A percentile compares a stretch with the other conserved stretches of the same genome.
Conservation (phyloP, 495 filamentous ascomycete genomes). For the Tuber borchii region DNA sequence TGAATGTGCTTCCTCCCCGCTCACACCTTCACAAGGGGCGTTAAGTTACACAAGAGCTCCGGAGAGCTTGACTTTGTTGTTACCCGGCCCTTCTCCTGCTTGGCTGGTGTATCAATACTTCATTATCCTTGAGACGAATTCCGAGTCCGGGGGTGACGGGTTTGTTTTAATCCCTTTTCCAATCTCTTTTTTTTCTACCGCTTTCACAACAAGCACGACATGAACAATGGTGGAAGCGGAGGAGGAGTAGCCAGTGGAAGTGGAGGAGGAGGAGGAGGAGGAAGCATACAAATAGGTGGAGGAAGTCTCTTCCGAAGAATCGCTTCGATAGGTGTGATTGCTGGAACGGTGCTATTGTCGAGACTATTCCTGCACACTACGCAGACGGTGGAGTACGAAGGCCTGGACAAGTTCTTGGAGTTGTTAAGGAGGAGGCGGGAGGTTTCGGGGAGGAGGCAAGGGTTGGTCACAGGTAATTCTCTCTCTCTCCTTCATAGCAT, state of each 20-base stretch:
- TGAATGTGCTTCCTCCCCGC: neutral
- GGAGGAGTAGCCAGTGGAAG: neutral
- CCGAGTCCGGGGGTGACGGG: neutral
- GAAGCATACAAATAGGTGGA: neutral
- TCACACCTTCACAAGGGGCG: neutral
- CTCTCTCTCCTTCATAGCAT: neutral
- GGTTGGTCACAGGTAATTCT: conserved; percentile 72
- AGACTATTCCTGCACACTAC: conserved; percentile 32
- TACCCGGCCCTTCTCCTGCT: neutral
- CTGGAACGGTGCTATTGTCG: conserved; percentile 20
- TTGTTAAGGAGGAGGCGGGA: conserved; percentile 52
- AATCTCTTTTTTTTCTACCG: too few species aligned
- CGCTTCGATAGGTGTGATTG: conserved; percentile 27
- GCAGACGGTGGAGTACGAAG: conserved; percentile 48
- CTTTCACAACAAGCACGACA: neutral
- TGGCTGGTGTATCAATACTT: neutral
- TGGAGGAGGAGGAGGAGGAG: neutral
- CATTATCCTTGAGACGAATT: neutral
- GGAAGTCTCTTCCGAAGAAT: conserved; percentile 18
- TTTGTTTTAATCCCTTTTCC: neutral
- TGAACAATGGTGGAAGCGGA: neutral
- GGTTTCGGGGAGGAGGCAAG: conserved; percentile 45
- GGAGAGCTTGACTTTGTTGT: too few species aligned
- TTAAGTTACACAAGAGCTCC: neutral
- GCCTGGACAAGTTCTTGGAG: conserved; percentile 55